Percentiles rank a stretch among this genome's conserved stretches.
Conservation (phyloP, 1,284 basidiomycete genomes). For the Cutaneotrichosporon arboriforme region DNA sequence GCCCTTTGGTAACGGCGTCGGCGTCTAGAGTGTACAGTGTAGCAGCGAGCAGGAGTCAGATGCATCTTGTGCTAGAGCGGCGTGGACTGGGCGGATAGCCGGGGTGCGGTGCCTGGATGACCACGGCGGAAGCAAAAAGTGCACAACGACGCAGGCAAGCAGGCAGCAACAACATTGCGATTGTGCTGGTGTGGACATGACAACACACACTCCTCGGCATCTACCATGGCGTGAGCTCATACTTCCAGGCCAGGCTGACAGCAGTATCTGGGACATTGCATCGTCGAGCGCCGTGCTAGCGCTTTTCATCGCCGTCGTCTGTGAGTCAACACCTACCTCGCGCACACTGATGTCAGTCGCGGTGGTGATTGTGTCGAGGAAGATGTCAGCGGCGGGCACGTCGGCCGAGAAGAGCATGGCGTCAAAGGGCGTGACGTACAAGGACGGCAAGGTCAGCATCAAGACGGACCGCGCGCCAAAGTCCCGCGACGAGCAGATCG, state of each 20-base stretch:
- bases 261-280: conserved; percentile 26
- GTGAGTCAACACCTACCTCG: conserved; percentile 22
- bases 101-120: background rate
- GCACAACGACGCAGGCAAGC: background rate
- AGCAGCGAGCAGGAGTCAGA: background rate
- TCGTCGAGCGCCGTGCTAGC: conserved; percentile 29
- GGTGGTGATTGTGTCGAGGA: conserved; percentile 13
- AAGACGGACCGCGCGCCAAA: conserved; percentile 30
- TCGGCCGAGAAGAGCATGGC: conserved; percentile 12
- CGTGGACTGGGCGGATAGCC: too few species aligned
- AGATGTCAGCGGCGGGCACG: conserved; percentile 6
- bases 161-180: background rate
- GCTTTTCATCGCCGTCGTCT: conserved; percentile 34
- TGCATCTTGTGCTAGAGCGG: conserved; percentile 3
- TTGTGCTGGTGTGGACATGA: background rate
- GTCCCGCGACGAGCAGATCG: conserved; percentile 32
- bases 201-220: background rate
- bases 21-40: conserved; percentile 13
- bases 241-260: background rate
- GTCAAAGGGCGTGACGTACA: conserved; percentile 23
- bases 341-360: conserved; percentile 1
- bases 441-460: conserved; percentile 23
- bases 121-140: conserved; percentile 7
- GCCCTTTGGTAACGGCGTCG: conserved; percentile 36
- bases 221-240: background rate